A percentile compares a stretch with the other conserved stretches of the same genome.
These are phyloP conservation scores for Protoeuglena noctilucae DNA, from an alignment of 139 green algal species.

Conservation along the genomic window DNA sequence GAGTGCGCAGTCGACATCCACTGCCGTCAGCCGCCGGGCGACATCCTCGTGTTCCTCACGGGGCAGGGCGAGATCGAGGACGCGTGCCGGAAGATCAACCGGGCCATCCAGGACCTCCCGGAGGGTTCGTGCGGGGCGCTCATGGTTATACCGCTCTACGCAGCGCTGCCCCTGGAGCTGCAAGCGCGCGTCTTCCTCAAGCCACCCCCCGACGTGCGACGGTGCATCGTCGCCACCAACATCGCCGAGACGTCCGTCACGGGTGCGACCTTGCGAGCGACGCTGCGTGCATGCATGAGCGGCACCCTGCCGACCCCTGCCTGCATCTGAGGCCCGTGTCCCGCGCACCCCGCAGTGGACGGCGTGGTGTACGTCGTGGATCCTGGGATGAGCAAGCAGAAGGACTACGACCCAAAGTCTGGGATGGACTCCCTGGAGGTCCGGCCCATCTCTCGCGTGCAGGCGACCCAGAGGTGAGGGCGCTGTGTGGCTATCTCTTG, in stretches of 20 bases:
- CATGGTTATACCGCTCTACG: slow-evolving; percentile 79
- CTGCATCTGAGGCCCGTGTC: neutral
- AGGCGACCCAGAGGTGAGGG: slow-evolving; percentile 76
- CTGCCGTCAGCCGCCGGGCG: slow-evolving; percentile 40
- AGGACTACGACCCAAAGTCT: slow-evolving; percentile 63
- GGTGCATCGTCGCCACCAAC: slow-evolving; percentile 88
- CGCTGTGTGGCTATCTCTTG: slow-evolving; percentile 26
- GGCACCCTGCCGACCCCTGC: neutral
- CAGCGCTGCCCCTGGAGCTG: slow-evolving; percentile 66
- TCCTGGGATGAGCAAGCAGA: slow-evolving; percentile 80
- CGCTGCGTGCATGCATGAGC: too few species aligned
- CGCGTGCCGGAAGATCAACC: slow-evolving; percentile 26
- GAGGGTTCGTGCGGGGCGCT: slow-evolving; percentile 38
- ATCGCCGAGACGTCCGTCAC: slow-evolving; percentile 92
- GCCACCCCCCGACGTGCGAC: slow-evolving; percentile 38
- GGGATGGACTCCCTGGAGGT: slow-evolving; percentile 76
- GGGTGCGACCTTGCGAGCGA: slow-evolving; percentile 22
- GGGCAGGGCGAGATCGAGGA: slow-evolving; percentile 86
- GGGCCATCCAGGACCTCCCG: slow-evolving; percentile 27
- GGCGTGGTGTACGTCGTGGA: slow-evolving; percentile 82
- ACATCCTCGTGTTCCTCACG: slow-evolving; percentile 88
- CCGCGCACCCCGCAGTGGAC: slow-evolving; percentile 21
- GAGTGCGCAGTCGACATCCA: slow-evolving; percentile 66
- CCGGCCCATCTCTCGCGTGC: slow-evolving; percentile 58
- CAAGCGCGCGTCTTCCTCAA: slow-evolving; percentile 72